phyloP scores from a whole-genome alignment of 768 basidiomycete genomes.

The Tricholoma bakamatsutake region DNA sequence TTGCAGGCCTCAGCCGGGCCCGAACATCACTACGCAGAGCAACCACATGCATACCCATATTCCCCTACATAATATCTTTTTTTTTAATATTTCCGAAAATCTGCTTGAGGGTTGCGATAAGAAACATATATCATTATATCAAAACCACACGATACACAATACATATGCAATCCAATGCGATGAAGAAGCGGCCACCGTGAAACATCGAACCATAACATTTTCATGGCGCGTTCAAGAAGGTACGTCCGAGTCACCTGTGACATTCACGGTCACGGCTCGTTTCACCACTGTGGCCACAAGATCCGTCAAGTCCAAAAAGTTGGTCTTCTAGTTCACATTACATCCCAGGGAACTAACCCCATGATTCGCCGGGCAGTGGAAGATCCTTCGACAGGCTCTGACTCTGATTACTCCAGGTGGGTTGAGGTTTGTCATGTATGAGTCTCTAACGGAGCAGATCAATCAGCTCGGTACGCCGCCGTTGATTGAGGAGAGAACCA shows the following conservation, averaged over 20 bases:
- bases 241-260: not conserved
- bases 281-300: not conserved
- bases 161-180: too few relatives aligned
- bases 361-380: slow-evolving; percentile 46
- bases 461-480: slow-evolving; percentile 31
- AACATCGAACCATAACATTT: too few relatives aligned
- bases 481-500: not conserved
- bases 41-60: too few relatives aligned
- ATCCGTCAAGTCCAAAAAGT: not conserved
- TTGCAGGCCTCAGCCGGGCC: too few relatives aligned
- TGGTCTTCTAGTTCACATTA: slow-evolving; percentile 3
- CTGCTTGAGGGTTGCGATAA: too few relatives aligned
- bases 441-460: slow-evolving; percentile 6
- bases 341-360: not conserved
- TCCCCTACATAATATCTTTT: too few relatives aligned
- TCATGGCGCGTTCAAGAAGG: not conserved
- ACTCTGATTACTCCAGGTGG: slow-evolving; percentile 94
- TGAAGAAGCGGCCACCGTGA: too few relatives aligned
- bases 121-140: too few relatives aligned
- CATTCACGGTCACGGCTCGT: not conserved
- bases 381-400: slow-evolving; percentile 86
- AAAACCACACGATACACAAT: too few relatives aligned
- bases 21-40: too few relatives aligned
- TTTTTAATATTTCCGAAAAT: too few relatives aligned
- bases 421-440: slow-evolving; percentile 18